phyloP scores from a whole-genome alignment of 225 moss, liverwort and hornwort species.

The Marchantia paleacea region DNA sequence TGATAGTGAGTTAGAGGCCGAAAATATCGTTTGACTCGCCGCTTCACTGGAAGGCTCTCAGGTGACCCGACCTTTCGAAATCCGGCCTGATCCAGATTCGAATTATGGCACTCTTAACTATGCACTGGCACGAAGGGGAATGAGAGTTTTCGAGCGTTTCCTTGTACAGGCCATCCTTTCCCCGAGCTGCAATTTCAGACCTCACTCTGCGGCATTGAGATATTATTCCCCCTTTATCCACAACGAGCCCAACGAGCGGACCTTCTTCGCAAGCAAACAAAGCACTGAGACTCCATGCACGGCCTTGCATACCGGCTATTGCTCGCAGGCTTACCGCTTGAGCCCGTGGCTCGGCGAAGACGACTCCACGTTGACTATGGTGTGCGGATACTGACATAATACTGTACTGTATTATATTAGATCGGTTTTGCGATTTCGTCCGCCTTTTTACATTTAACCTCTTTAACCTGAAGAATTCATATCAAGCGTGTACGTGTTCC shows the following conservation, averaged over 20 bases:
- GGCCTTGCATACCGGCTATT: neutral
- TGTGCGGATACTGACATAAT: no score
- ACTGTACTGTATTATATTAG: no score
- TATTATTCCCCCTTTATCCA: slow-evolving; percentile 8
- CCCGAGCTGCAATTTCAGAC: neutral
- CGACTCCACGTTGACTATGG: no score
- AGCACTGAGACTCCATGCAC: neutral
- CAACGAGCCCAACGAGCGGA: neutral
- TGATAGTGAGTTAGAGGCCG: neutral
- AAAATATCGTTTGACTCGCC: slow-evolving; percentile 12
- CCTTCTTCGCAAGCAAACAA: neutral
- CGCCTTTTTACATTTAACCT: no score
- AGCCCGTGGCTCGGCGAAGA: neutral
- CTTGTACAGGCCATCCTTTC: neutral
- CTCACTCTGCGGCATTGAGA: neutral
- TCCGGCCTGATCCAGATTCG: neutral
- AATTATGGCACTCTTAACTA: neutral
- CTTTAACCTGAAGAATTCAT: no score
- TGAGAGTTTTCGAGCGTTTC: neutral
- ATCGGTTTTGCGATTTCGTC: no score
- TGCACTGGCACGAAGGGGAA: no score
- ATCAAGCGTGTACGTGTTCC: no score
- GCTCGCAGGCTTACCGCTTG: neutral
- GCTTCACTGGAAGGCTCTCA: neutral
- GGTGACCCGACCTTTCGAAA: neutral